Evolutionary conservation across 176 grass and related monocot genomes (phyloP).

Genomic region (Aegilops longissima): DNA sequence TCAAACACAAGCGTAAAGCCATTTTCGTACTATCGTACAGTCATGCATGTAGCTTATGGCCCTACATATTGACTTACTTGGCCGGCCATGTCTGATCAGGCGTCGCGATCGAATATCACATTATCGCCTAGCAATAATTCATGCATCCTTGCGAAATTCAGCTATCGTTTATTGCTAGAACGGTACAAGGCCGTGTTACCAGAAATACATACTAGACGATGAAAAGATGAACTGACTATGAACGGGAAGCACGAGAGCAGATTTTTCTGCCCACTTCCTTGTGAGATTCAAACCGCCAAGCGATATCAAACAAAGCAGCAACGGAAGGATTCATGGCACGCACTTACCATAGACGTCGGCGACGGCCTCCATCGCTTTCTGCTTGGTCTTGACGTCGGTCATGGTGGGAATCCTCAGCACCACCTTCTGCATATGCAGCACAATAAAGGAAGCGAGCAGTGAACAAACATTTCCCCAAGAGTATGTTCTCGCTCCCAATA

Average conservation of each 20-base stretch:
- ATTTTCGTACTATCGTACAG: neutral
- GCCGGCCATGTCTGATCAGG: neutral
- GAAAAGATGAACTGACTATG: too few species aligned
- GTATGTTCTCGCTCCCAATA: neutral
- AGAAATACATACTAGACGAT: too few species aligned
- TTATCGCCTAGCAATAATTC: neutral
- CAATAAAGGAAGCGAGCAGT: too few species aligned
- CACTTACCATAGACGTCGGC: constrained; percentile 62
- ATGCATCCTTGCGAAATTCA: too few species aligned
- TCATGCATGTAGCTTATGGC: neutral
- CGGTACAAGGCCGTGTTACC: too few species aligned
- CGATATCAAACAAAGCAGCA: neutral
- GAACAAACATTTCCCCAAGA: neutral
- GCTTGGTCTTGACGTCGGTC: constrained; percentile 77
- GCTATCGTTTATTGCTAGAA: too few species aligned
- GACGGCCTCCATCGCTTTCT: constrained; percentile 82
- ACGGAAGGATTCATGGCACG: neutral
- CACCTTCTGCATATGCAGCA: constrained; percentile 52
- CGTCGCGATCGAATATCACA: neutral
- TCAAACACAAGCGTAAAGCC: neutral
- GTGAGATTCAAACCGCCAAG: neutral
- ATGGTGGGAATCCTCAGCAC: constrained; percentile 69
- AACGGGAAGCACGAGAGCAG: neutral
- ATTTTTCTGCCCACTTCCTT: too few species aligned
- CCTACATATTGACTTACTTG: neutral